Conservation (phyloP, 2,329 filamentous ascomycete species). For the Pyrenochaeta sp. region DNA sequence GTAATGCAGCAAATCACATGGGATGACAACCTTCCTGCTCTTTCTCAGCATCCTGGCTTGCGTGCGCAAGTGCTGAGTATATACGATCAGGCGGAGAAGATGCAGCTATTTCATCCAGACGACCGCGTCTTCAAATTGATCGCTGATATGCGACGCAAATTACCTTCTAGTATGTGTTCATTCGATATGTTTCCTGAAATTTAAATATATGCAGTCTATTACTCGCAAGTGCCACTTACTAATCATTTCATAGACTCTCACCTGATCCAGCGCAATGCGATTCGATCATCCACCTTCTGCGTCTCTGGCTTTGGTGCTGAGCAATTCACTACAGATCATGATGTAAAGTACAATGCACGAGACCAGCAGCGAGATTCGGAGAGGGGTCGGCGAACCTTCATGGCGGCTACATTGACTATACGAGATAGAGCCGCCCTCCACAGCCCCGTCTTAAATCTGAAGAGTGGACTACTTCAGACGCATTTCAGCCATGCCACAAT, state of each 20-base stretch:
- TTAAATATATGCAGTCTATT: not conserved
- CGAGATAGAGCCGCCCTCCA: conserved; percentile 21
- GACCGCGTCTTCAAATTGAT: conserved; percentile 7
- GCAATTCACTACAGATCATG: conserved; percentile 21
- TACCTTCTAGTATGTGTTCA: not conserved
- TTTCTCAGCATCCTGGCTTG: conserved; percentile 44
- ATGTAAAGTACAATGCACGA: conserved; percentile 32
- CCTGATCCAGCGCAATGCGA: conserved; percentile 38
- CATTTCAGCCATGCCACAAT: conserved; percentile 15
- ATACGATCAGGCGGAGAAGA: conserved; percentile 29
- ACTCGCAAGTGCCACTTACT: not conserved
- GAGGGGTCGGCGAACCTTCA: conserved; percentile 18
- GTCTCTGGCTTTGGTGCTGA: conserved; percentile 46
- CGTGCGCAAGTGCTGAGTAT: conserved; percentile 27
- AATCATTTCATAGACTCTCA: conserved; percentile 2
- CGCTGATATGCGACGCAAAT: not conserved
- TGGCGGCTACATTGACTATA: conserved; percentile 25
- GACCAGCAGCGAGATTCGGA: conserved; percentile 6
- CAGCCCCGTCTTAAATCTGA: conserved; percentile 7
- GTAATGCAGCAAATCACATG: conserved; percentile 57
- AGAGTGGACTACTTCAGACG: not conserved
- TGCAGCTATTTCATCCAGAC: conserved; percentile 21
- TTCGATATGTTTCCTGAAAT: not conserved
- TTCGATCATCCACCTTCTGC: conserved; percentile 40
- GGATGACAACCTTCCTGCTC: conserved; percentile 49